Conservation (phyloP, 805 yeast species). For the Yamadazyma tumulicola region DNA sequence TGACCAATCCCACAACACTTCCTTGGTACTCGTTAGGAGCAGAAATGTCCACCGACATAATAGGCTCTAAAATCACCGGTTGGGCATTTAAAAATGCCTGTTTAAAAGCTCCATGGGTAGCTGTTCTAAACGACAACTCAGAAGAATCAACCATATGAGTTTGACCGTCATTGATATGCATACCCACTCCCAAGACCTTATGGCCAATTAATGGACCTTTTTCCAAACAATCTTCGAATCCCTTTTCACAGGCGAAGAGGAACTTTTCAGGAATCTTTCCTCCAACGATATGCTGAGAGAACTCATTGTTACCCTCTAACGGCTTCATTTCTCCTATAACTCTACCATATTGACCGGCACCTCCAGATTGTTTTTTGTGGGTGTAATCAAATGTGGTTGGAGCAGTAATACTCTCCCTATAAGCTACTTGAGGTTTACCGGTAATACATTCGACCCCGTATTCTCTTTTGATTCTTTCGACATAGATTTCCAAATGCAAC, state of each 20-base stretch:
- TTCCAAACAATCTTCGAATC: conserved; percentile 90
- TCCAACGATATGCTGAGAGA: conserved; percentile 87
- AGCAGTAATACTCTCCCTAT: conserved; percentile 83
- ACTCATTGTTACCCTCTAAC: conserved; percentile 64
- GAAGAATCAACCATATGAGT: conserved; percentile 96
- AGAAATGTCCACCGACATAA: conserved; percentile 88
- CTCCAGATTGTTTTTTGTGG: conserved; percentile 98
- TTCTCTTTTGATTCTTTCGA: conserved; percentile 97
- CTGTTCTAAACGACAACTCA: conserved; percentile 91
- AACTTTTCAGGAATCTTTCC: conserved; percentile 96
- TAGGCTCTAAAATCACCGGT: conserved; percentile 93
- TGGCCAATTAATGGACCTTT: conserved; percentile 98
- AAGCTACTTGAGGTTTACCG: conserved; percentile 97
- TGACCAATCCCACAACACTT: conserved; percentile 81
- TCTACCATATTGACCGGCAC: conserved; percentile 99
- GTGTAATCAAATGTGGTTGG: conserved; percentile 83
- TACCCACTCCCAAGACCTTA: conserved; percentile 84
- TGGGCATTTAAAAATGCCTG: conserved; percentile 81
- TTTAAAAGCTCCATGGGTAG: conserved; percentile 87
- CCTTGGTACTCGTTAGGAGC: conserved; percentile 98
- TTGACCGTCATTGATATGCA: conserved; percentile 96
- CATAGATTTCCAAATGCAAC: conserved; percentile 93
- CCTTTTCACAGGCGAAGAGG: conserved; percentile 90
- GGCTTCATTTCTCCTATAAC: conserved; percentile 82
- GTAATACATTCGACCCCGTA: conserved; percentile 93